These are phyloP conservation scores for Boletus semigastroideus DNA, from an alignment of 1,284 basidiomycete genomes.

Conservation along the genomic window DNA sequence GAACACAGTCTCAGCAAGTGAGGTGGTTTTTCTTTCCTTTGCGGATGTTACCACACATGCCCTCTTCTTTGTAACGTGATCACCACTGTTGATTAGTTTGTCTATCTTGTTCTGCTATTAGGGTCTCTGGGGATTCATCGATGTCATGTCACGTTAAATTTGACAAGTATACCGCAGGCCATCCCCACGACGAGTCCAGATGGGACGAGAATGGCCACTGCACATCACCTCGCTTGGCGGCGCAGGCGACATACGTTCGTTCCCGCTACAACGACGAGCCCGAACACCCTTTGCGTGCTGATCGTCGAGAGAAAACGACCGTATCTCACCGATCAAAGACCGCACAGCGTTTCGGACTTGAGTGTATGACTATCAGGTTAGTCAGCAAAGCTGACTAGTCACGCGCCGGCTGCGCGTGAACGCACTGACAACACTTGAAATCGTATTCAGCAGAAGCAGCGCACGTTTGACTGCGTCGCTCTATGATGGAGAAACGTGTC, in stretches of 20 bases:
- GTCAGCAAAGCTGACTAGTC: constrained; percentile 5
- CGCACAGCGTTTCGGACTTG: neutral
- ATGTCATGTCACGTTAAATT: no score
- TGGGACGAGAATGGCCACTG: constrained; percentile 1
- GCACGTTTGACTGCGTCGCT: constrained; percentile 65
- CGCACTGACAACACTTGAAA: constrained; percentile 63
- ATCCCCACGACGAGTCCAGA: constrained; percentile 43
- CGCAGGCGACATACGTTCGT: constrained; percentile 62
- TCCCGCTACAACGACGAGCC: constrained; percentile 75
- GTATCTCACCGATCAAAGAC: no score
- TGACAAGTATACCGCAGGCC: no score
- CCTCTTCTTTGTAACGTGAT: no score
- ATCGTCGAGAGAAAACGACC: no score
- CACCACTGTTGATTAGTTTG: no score
- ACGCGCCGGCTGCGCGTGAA: no score
- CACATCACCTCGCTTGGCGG: constrained; percentile 29
- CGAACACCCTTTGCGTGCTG: constrained; percentile 53
- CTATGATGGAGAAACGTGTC: constrained; percentile 44
- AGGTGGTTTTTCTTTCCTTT: neutral
- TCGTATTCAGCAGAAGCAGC: constrained; percentile 15
- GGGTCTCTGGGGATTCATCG: no score
- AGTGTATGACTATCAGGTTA: constrained; percentile 40
- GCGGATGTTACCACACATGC: no score
- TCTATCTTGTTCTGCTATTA: no score
- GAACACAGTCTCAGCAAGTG: constrained; percentile 4